phyloP scores from a whole-genome alignment of 2,329 filamentous ascomycete genomes.

The Atkinsonella hypoxylon region DNA sequence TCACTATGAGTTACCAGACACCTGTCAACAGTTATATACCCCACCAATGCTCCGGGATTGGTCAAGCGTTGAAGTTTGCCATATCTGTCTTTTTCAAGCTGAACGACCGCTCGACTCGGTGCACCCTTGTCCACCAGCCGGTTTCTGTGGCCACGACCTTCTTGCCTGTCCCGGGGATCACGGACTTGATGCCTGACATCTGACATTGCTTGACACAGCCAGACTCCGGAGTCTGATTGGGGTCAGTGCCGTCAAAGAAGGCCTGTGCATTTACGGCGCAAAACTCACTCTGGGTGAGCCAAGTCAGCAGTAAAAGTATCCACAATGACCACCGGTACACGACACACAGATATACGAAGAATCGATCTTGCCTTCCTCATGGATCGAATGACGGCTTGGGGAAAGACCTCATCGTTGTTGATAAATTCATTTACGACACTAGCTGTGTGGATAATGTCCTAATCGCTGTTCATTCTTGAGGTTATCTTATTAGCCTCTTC shows the following conservation, averaged over 20 bases:
- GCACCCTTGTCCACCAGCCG: conserved; percentile 68
- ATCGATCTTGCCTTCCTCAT: conserved; percentile 43
- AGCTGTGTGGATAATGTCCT: conserved; percentile 58
- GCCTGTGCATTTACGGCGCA: conserved; percentile 74
- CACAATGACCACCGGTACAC: conserved; percentile 64
- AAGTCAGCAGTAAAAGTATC: conserved; percentile 65
- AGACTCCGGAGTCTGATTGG: conserved; percentile 53
- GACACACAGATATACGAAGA: conserved; percentile 52
- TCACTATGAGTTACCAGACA: no score
- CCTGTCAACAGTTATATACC: no score
- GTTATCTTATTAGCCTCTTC: conserved; percentile 50
- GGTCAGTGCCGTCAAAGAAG: conserved; percentile 61
- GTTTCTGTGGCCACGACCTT: conserved; percentile 72
- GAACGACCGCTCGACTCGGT: conserved; percentile 56
- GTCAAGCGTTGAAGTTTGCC: conserved; percentile 49
- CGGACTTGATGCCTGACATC: conserved; percentile 31
- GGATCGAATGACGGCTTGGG: conserved; percentile 42
- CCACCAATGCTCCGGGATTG: no score
- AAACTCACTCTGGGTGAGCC: conserved; percentile 57
- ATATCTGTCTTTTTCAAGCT: no score
- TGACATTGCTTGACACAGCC: conserved; percentile 50
- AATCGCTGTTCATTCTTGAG: conserved; percentile 47
- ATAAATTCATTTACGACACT: conserved; percentile 74
- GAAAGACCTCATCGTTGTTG: conserved; percentile 45
- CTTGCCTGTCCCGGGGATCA: conserved; percentile 45